phyloP scores from a whole-genome alignment of 306 rosid genomes.

The Sechiopsis laciniata region DNA sequence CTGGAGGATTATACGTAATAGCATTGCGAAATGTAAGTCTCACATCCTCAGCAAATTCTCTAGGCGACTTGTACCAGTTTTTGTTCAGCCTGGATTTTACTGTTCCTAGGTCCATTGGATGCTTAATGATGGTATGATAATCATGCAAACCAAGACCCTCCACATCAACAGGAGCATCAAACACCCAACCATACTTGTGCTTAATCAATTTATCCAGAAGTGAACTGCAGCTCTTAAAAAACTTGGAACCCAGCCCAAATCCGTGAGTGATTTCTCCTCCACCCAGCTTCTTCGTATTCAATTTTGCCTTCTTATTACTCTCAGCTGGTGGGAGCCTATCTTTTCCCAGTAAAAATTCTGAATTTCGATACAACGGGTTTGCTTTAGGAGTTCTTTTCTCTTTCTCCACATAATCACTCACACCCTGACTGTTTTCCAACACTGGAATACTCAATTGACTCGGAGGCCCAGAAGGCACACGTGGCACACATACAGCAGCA shows the following conservation, averaged over 20 bases:
- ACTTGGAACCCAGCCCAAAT: slow-evolving; percentile 64
- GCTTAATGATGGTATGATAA: slow-evolving; percentile 63
- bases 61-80: slow-evolving; percentile 91
- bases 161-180: slow-evolving; percentile 75
- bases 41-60: slow-evolving; percentile 96
- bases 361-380: slow-evolving; percentile 73
- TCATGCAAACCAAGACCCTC: slow-evolving; percentile 79
- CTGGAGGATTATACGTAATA: slow-evolving; percentile 79
- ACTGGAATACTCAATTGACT: slow-evolving; percentile 57
- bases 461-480: slow-evolving; percentile 52
- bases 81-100: slow-evolving; percentile 72
- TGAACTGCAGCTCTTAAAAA: slow-evolving; percentile 80
- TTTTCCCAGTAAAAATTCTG: slow-evolving; percentile 85
- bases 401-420: slow-evolving; percentile 64
- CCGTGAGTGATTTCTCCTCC: slow-evolving; percentile 55
- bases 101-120: slow-evolving; percentile 92
- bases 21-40: slow-evolving; percentile 87
- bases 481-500: slow-evolving; percentile 51
- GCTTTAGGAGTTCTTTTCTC: slow-evolving; percentile 96
- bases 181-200: slow-evolving; percentile 93
- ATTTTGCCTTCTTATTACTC: slow-evolving; percentile 72
- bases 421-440: slow-evolving; percentile 61
- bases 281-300: slow-evolving; percentile 60
- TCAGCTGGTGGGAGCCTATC: slow-evolving; percentile 87
- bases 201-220: slow-evolving; percentile 88